phyloP scores from a whole-genome alignment of 768 basidiomycete species.

The Boletus subcaerulescens region DNA sequence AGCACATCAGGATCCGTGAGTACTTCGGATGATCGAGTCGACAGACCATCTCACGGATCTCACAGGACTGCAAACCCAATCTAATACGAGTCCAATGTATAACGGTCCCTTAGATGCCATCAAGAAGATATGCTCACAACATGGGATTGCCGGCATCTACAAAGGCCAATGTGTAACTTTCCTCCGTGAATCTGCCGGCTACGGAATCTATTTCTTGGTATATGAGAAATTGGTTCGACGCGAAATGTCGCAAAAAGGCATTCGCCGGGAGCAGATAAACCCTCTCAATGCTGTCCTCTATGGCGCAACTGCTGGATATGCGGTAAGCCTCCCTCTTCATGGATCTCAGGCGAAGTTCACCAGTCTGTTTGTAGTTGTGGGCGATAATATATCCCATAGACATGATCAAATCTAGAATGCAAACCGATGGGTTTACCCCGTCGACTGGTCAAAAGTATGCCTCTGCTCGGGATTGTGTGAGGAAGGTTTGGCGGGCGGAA shows the following conservation, averaged over 20 bases:
- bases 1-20: conserved; percentile 84
- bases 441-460: conserved; percentile 79
- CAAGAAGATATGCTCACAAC: conserved; percentile 69
- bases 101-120: conserved; percentile 86
- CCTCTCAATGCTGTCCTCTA: conserved; percentile 78
- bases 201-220: conserved; percentile 85
- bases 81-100: conserved; percentile 71
- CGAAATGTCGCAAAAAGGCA: conserved; percentile 72
- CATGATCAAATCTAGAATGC: conserved; percentile 94
- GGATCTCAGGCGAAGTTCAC: conserved; percentile 3
- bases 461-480: conserved; percentile 78
- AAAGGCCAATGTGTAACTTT: conserved; percentile 92
- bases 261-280: conserved; percentile 71
- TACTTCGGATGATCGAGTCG: not conserved
- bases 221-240: conserved; percentile 92
- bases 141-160: conserved; percentile 84
- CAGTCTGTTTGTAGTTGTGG: conserved; percentile 58
- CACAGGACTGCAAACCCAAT: conserved; percentile 88
- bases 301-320: conserved; percentile 91
- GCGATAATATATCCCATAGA: conserved; percentile 94
- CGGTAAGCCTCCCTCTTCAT: conserved; percentile 47
- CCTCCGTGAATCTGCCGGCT: conserved; percentile 76
- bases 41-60: conserved; percentile 3
- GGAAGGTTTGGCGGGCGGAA: conserved; percentile 79
- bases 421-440: conserved; percentile 84